Base-by-base conservation (phyloP, 73 alveolate species). In the Paramecium caudatum region DNA sequence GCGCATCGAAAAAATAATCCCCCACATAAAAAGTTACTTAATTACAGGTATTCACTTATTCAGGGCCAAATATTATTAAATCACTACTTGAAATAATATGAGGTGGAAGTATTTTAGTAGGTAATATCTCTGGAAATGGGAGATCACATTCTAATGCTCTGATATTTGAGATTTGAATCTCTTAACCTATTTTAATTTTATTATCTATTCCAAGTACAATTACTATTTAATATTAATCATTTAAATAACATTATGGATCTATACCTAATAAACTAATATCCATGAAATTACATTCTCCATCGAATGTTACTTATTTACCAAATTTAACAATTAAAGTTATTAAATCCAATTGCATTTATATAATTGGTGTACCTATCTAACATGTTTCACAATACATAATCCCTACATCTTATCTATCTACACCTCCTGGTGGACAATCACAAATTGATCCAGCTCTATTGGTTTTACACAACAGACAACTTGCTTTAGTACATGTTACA, bases 361-460 rank as follows among this genome's bases (percentile, higher is more conserved):
- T 55, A 3, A 23, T 55, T 55, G 80, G 80, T 55, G 30, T 27
- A 27, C 80, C 80, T 55, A 55, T 27, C 12, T 55, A 37, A 55
- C 80, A 55, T 23, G 80, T 55, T 5, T 55, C 80, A 27, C 80
- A 55, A 23, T 55, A 43, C 46, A 55, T 55, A 21, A 27, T 27
- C 5, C 80, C 80, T 4, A 21, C 80, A 55, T 55, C 80, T 55
- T 55, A 8, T 65, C 83, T 65, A 36, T 65, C 83, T 2, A 65
- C 39, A 3, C 83, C 83, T 2, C 50, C 49, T 0, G 50, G 47
- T 2, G 83, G 83, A 65, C 83, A 65, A 65, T 33, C 83, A 32
- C 83, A 65, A 41, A 27, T 74, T 15, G 88, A 43, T 3, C 88
- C 62, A 65, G 17, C 49, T 74, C 88, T 74, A 74, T 74, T 74